These are phyloP conservation scores for Lichina pygmaea DNA, from an alignment of 495 filamentous ascomycete genomes.

Conservation along the genomic window DNA sequence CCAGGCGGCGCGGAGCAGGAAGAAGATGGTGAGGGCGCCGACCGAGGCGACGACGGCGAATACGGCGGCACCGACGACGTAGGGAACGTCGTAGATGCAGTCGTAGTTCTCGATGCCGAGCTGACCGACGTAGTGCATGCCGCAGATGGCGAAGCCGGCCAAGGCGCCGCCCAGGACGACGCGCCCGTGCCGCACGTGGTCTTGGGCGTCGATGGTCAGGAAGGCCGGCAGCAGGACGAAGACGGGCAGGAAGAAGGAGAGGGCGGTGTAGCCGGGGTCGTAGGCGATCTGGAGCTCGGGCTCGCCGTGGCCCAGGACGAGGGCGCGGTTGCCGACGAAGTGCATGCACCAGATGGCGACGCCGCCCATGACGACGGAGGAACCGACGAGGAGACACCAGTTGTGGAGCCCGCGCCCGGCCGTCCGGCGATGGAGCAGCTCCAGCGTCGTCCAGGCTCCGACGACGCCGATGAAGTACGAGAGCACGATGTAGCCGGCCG, in stretches of 20 bases:
- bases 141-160: conserved; percentile 47
- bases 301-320: conserved; percentile 34
- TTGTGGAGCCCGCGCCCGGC: conserved; percentile 39
- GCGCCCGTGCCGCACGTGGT: conserved; percentile 26
- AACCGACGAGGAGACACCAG: conserved; percentile 43
- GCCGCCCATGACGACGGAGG: conserved; percentile 54
- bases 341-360: conserved; percentile 73
- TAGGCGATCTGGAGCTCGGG: conserved; percentile 42
- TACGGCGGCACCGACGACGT: conserved; percentile 39
- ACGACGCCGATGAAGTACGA: conserved; percentile 57
- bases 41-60: conserved; percentile 47
- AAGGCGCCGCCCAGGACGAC: conserved; percentile 28
- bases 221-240: conserved; percentile 48
- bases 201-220: conserved; percentile 28
- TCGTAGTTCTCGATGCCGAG: conserved; percentile 56
- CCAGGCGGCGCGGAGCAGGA: conserved; percentile 49
- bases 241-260: conserved; percentile 64
- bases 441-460: conserved; percentile 52
- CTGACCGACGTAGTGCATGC: conserved; percentile 80
- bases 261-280: conserved; percentile 38
- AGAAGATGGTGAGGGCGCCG: conserved; percentile 46
- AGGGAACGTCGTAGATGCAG: conserved; percentile 23
- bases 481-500: conserved; percentile 34
- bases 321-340: conserved; percentile 63
- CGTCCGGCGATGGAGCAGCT: conserved; percentile 55